These are phyloP conservation scores for Vinca minor DNA, from an alignment of 257 asterid species.

Conservation along the genomic window DNA sequence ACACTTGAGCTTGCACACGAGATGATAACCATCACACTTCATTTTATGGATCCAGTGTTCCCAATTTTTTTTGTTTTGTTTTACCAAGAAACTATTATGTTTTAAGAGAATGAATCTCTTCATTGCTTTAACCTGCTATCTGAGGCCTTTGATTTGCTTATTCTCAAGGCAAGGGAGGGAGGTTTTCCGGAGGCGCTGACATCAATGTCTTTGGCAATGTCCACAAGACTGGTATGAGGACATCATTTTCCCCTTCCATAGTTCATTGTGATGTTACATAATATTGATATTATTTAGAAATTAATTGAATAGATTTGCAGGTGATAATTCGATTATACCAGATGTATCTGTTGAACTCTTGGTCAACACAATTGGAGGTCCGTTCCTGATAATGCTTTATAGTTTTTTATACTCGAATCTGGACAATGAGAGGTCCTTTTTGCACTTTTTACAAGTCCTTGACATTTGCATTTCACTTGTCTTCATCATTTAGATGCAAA, in stretches of 20 bases:
- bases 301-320: constrained; percentile 38
- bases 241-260: neutral
- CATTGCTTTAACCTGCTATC: constrained; percentile 13
- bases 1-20: neutral
- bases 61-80: neutral
- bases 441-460: constrained; percentile 11
- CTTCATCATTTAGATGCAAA: constrained; percentile 52
- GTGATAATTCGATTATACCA: constrained; percentile 61
- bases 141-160: constrained; percentile 23
- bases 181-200: constrained; percentile 93
- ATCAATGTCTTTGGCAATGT: constrained; percentile 69
- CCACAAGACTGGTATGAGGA: constrained; percentile 52
- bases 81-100: neutral
- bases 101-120: constrained; percentile 8
- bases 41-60: neutral
- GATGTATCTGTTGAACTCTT: constrained; percentile 50
- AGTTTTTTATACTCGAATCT: neutral
- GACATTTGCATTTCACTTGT: constrained; percentile 15
- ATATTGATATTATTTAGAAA: constrained; percentile 13
- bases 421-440: neutral
- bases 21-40: neutral
- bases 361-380: constrained; percentile 68
- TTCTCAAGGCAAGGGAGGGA: constrained; percentile 59
- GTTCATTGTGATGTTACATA: constrained; percentile 1
- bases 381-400: constrained; percentile 15